Conservation (phyloP, 441 rosid species). For the Pelargonium myrrhifolium region DNA sequence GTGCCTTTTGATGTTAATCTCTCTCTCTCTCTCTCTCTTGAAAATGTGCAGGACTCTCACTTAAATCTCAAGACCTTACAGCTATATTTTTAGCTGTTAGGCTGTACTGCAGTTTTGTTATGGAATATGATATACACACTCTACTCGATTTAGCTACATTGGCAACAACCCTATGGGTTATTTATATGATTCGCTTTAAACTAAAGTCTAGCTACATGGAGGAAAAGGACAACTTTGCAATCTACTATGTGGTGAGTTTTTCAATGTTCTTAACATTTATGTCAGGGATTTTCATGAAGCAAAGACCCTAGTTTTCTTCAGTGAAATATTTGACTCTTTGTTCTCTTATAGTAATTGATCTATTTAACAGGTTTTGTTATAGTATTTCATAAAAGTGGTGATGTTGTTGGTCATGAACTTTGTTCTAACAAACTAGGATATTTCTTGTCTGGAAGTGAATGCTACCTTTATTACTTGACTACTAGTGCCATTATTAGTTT, state of each 20-base stretch:
- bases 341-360: background rate
- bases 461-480: too few relatives aligned
- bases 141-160: slow-evolving; percentile 83
- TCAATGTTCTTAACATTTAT: background rate
- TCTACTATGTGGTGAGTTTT: slow-evolving; percentile 70
- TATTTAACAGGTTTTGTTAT: too few relatives aligned
- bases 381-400: too few relatives aligned
- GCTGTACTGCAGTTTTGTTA: slow-evolving; percentile 82
- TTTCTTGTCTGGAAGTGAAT: too few relatives aligned
- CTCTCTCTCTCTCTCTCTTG: background rate
- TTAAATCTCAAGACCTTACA: slow-evolving; percentile 89
- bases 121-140: slow-evolving; percentile 99
- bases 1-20: too few relatives aligned
- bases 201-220: slow-evolving; percentile 88
- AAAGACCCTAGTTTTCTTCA: too few relatives aligned
- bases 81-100: slow-evolving; percentile 88
- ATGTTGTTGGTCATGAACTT: too few relatives aligned
- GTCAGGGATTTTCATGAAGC: too few relatives aligned
- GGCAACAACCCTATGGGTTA: slow-evolving; percentile 94
- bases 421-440: background rate
- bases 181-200: slow-evolving; percentile 87
- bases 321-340: too few relatives aligned
- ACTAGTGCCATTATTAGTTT: background rate
- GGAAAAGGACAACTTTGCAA: slow-evolving; percentile 87
- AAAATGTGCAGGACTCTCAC: slow-evolving; percentile 64